Percentiles rank a stretch among this genome's conserved stretches.
Evolutionary conservation across 2,329 filamentous ascomycete species (phyloP).

Genomic region (Aureobasidium sp.): DNA sequence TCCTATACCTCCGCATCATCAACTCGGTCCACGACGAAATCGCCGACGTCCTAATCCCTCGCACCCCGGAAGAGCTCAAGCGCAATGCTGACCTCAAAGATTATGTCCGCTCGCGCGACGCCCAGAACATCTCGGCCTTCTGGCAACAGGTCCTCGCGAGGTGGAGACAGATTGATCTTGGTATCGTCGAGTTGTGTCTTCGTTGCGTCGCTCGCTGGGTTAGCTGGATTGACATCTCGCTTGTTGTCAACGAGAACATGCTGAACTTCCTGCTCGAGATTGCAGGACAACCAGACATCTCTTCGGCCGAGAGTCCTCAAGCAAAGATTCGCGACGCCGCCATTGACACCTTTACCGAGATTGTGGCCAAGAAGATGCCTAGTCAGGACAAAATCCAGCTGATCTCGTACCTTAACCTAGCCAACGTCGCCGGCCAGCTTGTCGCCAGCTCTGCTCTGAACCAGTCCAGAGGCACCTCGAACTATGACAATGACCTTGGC

Average conservation of each 20-base stretch:
- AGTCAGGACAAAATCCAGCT: constrained; percentile 86
- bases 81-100: constrained; percentile 88
- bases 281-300: constrained; percentile 61
- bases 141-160: constrained; percentile 85
- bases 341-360: constrained; percentile 91
- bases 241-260: constrained; percentile 86
- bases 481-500: constrained; percentile 91
- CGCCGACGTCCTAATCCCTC: constrained; percentile 77
- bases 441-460: constrained; percentile 72
- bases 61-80: constrained; percentile 69
- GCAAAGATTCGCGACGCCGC: constrained; percentile 83
- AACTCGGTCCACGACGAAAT: constrained; percentile 94
- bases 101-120: constrained; percentile 74
- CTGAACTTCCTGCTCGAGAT: constrained; percentile 77
- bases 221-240: constrained; percentile 94
- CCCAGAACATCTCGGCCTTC: constrained; percentile 75
- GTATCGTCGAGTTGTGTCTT: constrained; percentile 79
- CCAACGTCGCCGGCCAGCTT: constrained; percentile 76
- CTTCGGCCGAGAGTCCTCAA: constrained; percentile 44
- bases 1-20: constrained; percentile 82
- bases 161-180: constrained; percentile 58
- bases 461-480: constrained; percentile 68
- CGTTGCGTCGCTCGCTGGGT: constrained; percentile 95
- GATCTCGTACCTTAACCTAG: constrained; percentile 82
- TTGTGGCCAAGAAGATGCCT: constrained; percentile 97